Percentiles rank a stretch among this genome's conserved stretches.
phyloP scores from a whole-genome alignment of 176 grass and related monocot species.

The Saccharum spontaneum region DNA sequence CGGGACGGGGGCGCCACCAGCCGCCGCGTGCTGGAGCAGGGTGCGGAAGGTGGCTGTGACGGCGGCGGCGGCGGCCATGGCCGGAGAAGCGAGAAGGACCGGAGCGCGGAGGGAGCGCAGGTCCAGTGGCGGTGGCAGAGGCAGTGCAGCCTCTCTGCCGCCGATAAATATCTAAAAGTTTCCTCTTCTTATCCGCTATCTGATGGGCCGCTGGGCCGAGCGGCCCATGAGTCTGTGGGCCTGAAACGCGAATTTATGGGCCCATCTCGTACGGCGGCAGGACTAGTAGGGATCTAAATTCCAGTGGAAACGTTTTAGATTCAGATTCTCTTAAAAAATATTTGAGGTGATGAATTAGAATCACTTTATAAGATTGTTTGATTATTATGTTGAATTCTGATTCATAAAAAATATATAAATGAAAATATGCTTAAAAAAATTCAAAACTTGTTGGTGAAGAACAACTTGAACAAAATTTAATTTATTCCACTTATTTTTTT shows the following conservation, averaged over 20 bases:
- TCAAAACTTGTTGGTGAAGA: too few relatives aligned
- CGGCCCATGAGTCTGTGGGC: not conserved
- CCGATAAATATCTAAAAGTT: not conserved
- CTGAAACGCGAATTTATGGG: not conserved
- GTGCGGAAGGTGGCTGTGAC: slow-evolving; percentile 21
- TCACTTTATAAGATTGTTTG: too few relatives aligned
- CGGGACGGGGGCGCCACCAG: not conserved
- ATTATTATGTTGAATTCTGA: too few relatives aligned
- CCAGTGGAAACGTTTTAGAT: too few relatives aligned
- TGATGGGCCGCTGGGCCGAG: not conserved
- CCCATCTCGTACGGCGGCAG: not conserved
- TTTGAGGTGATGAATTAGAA: too few relatives aligned
- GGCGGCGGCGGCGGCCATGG: slow-evolving; percentile 32
- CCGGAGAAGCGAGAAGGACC: slow-evolving; percentile 27
- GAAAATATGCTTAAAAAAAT: too few relatives aligned
- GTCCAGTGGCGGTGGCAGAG: not conserved
- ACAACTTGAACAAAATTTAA: too few relatives aligned
- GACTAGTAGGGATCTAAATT: too few relatives aligned
- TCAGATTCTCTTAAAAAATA: too few relatives aligned
- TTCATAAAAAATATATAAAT: too few relatives aligned
- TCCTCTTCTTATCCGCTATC: slow-evolving; percentile 28
- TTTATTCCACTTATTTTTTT: too few relatives aligned
- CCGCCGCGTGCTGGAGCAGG: not conserved
- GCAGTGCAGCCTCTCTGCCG: not conserved
- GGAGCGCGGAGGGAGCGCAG: slow-evolving; percentile 9